Percentiles rank a stretch among this genome's conserved stretches.
Conservation (phyloP, 148 eudicot species). For the Rhododendron williamsianum region DNA sequence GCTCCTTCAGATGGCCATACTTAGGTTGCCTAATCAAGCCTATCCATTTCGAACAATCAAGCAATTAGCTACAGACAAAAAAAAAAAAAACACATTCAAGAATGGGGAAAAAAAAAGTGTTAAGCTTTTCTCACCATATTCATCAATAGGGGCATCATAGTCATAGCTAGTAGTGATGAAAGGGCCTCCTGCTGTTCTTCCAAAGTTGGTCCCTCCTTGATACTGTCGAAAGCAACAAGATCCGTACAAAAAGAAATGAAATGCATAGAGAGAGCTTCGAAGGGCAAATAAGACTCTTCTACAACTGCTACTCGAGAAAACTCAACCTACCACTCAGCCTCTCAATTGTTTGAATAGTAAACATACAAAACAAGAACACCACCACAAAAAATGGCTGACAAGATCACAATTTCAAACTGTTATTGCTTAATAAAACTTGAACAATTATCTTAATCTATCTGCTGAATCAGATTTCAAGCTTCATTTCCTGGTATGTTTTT, state of each 20-base stretch:
- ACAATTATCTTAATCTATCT: background rate
- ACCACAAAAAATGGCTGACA: too few species aligned
- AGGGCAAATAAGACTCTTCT: too few species aligned
- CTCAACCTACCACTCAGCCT: too few species aligned
- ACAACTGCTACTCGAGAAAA: too few species aligned
- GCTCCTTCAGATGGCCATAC: constrained; percentile 79
- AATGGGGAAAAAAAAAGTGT: background rate
- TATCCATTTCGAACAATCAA: constrained; percentile 15
- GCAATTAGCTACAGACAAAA: background rate
- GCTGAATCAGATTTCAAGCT: background rate
- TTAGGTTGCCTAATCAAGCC: constrained; percentile 89
- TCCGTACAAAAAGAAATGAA: too few species aligned
- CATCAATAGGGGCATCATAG: constrained; percentile 96
- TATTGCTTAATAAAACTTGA: background rate
- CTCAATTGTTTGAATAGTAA: too few species aligned
- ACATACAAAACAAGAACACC: too few species aligned
- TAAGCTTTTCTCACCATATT: constrained; percentile 56
- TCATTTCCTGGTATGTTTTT: background rate
- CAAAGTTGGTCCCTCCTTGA: constrained; percentile 97
- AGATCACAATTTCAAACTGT: background rate
- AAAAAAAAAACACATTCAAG: background rate
- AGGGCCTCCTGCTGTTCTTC: constrained; percentile 93
- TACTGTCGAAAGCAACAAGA: constrained; percentile 35
- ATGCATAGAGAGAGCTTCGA: too few species aligned
- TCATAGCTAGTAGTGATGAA: constrained; percentile 91